Evolutionary conservation across 2,329 filamentous ascomycete genomes (phyloP), one percentile per base, ranked within the genome.

Genomic region (Dactylellina drechsleri): DNA sequence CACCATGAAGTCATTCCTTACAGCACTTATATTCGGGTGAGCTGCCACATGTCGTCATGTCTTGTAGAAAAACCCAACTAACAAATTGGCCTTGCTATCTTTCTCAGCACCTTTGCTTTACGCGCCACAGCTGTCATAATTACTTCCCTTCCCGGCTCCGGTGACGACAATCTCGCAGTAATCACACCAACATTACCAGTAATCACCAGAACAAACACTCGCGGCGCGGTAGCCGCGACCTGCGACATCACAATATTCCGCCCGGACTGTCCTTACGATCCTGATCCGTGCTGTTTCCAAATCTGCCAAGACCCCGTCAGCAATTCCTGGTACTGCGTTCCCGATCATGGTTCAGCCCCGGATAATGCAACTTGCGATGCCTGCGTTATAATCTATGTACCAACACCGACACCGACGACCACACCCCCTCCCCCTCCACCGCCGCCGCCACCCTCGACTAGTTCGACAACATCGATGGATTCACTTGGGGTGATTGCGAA

Each of bases 1-100:
- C 36, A 68, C 54, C 41, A 70, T 70, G 66, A 61, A 57, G 58
- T 57, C 66, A 18, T 57, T 62, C 49, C 41, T 70, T 57, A 57
- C 49, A 12, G 12, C 40, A 20, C 31, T 70, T 52, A 4, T 70
- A n/a, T 47, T 70, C 8, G 49, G 66, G 66, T 70, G 61, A 18
- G 66, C 20, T n/a, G 31, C 31, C 31, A 36, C 31, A 7, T 36
- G 6, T 36, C 31, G 6, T 36, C 10, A 10, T 36, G 31, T 10
- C 31, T 36, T 36, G 10, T 36, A 36, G 6, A 36, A n/a, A n/a
- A 43, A 58, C 12, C 28, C n/a, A 41, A 47, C 43, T 47, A 47
- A 18, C 43, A 8, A 15, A 18, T 47, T 12, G 16, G 15, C 13
- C 43, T n/a, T 36, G 23, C 23, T 36, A 1, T 36, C 10, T 36